These are phyloP conservation scores for Annulohypoxylon nitens DNA, from an alignment of 495 filamentous ascomycete species.

Conservation along the genomic window DNA sequence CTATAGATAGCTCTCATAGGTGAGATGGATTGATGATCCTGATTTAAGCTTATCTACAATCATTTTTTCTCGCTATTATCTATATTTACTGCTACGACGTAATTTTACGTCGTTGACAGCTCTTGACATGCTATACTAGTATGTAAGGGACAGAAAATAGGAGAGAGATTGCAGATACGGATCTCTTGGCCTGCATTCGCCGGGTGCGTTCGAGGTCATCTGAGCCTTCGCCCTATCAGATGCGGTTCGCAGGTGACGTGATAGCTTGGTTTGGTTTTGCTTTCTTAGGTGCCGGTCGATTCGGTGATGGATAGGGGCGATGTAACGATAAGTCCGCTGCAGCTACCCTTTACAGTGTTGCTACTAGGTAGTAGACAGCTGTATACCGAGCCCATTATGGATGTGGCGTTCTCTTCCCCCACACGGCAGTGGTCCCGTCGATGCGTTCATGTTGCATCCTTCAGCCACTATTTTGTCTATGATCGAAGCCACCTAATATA, in stretches of 20 bases:
- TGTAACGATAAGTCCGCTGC: constrained; percentile 1
- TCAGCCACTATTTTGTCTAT: not conserved
- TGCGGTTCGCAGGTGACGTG: constrained; percentile 34
- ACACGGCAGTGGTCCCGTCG: constrained; percentile 12
- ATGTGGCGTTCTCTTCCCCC: constrained; percentile 16
- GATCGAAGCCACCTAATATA: constrained; percentile 1
- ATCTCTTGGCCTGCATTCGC: constrained; percentile 28
- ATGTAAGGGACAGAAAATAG: not conserved
- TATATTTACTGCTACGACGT: not conserved
- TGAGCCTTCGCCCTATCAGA: constrained; percentile 30
- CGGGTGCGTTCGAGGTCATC: constrained; percentile 31
- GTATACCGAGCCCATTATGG: not conserved
- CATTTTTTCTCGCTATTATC: not conserved
- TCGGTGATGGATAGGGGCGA: constrained; percentile 1
- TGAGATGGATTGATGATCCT: not conserved
- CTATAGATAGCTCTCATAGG: constrained; percentile 8
- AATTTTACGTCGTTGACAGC: constrained; percentile 2
- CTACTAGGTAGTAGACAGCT: not conserved
- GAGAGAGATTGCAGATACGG: not conserved
- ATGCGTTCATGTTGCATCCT: not conserved
- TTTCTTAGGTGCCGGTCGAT: constrained; percentile 12
- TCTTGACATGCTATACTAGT: not conserved
- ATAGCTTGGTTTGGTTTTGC: not conserved
- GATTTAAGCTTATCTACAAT: not conserved
- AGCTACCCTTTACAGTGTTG: not conserved